Percentiles rank a stretch among this genome's conserved stretches.
phyloP scores from a whole-genome alignment of 768 basidiomycete genomes.

The Naganishia randhawae region DNA sequence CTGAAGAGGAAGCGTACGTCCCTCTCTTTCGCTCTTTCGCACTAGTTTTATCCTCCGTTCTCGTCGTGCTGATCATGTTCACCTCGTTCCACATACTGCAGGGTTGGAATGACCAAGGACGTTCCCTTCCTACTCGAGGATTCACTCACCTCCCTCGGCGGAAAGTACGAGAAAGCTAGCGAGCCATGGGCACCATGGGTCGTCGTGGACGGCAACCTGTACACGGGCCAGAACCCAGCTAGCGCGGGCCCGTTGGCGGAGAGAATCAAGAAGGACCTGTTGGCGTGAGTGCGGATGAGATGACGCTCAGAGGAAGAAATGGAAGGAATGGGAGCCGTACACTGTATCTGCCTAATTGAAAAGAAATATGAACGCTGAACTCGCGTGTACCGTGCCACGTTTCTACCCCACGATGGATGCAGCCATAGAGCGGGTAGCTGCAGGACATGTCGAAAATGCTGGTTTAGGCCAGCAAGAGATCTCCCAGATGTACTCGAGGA shows the following conservation, averaged over 20 bases:
- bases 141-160: constrained; percentile 37
- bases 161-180: constrained; percentile 59
- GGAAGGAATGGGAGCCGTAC: neutral
- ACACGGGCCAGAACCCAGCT: constrained; percentile 72
- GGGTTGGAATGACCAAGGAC: constrained; percentile 47
- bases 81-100: constrained; percentile 7
- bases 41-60: too few relatives aligned
- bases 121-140: constrained; percentile 63
- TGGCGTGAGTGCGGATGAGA: neutral
- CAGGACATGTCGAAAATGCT: too few relatives aligned
- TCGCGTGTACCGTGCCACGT: too few relatives aligned
- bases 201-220: constrained; percentile 35
- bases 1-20: constrained; percentile 57
- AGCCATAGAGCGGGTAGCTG: too few relatives aligned
- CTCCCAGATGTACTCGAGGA: too few relatives aligned
- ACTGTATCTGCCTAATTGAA: neutral
- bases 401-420: too few relatives aligned
- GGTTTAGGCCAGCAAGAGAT: too few relatives aligned
- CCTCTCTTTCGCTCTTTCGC: too few relatives aligned
- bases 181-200: constrained; percentile 60
- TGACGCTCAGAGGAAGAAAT: neutral
- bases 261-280: constrained; percentile 59
- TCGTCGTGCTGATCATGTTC: constrained; percentile 34
- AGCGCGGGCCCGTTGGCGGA: constrained; percentile 61
- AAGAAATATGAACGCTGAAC: too few relatives aligned